phyloP scores from a whole-genome alignment of 495 filamentous ascomycete species.

The Aspergillus diversus region DNA sequence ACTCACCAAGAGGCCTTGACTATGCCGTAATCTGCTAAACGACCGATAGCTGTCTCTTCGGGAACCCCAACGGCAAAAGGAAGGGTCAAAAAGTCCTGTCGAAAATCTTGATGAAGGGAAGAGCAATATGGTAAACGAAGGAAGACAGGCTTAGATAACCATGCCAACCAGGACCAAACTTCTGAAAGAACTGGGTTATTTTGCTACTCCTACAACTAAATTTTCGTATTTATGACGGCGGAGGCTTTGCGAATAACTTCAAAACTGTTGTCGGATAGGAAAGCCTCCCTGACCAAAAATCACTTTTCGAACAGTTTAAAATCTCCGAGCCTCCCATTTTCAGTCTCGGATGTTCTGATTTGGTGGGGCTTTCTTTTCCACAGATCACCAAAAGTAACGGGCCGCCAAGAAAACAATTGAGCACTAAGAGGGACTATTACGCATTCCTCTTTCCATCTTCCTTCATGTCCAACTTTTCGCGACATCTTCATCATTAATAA shows the following conservation, averaged over 20 bases:
- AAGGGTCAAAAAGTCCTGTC: not conserved
- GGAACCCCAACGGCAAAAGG: not conserved
- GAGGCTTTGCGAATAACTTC: too few relatives aligned
- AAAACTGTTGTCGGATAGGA: too few relatives aligned
- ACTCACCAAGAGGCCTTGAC: not conserved
- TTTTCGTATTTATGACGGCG: too few relatives aligned
- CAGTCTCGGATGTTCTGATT: not conserved
- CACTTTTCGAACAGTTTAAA: not conserved
- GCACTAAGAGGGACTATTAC: slow-evolving; percentile 22
- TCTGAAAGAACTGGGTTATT: too few relatives aligned
- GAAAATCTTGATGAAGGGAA: not conserved
- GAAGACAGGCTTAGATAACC: too few relatives aligned
- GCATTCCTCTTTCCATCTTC: slow-evolving; percentile 15
- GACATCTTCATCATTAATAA: not conserved
- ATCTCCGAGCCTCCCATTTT: not conserved
- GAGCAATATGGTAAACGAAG: too few relatives aligned
- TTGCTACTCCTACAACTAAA: too few relatives aligned
- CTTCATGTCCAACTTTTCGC: not conserved
- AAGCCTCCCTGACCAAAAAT: too few relatives aligned
- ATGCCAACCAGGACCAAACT: too few relatives aligned
- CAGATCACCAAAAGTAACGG: slow-evolving; percentile 3
- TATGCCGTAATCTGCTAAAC: slow-evolving; percentile 18
- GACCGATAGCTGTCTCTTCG: not conserved
- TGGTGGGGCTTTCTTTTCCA: not conserved
- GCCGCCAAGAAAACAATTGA: slow-evolving; percentile 12